A percentile compares a stretch with the other conserved stretches of the same genome.
These are phyloP conservation scores for Cucurbita pepo DNA, from an alignment of 306 rosid genomes.

Conservation along the genomic window DNA sequence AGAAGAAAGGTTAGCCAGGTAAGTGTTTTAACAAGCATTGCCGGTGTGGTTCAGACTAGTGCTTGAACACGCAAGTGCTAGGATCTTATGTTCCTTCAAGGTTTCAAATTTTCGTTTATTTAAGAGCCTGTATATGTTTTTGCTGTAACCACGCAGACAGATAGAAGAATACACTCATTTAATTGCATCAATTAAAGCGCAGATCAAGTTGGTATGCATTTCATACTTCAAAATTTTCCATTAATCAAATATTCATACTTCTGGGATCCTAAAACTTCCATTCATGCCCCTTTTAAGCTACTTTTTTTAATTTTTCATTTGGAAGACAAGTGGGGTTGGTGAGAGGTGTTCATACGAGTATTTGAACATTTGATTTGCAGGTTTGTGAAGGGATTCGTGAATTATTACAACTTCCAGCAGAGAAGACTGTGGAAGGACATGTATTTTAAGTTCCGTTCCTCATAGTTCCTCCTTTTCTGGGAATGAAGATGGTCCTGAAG, in stretches of 20 bases:
- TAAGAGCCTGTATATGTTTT: neutral
- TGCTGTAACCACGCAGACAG: constrained; percentile 33
- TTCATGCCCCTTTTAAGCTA: neutral
- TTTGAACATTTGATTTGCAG: constrained; percentile 21
- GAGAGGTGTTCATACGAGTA: neutral
- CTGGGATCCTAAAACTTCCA: neutral
- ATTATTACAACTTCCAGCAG: constrained; percentile 69
- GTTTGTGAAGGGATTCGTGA: constrained; percentile 78
- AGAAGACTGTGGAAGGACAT: constrained; percentile 31
- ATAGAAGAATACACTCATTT: constrained; percentile 59
- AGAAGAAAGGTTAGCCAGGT: constrained; percentile 71
- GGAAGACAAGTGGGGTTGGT: neutral
- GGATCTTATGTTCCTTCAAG: neutral
- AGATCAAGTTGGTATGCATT: constrained; percentile 67
- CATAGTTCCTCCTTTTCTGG: neutral
- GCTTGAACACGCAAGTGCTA: neutral
- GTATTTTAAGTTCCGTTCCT: constrained; percentile 17
- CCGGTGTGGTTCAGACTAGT: neutral
- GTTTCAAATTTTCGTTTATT: neutral
- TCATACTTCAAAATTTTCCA: neutral
- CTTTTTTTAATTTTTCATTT: neutral
- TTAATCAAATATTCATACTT: neutral
- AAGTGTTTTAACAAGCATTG: neutral
- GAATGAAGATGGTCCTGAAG: neutral
- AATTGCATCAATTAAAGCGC: constrained; percentile 83